Evolutionary conservation across 495 filamentous ascomycete species (phyloP).

Genomic region (Aspergillus nanangensis): DNA sequence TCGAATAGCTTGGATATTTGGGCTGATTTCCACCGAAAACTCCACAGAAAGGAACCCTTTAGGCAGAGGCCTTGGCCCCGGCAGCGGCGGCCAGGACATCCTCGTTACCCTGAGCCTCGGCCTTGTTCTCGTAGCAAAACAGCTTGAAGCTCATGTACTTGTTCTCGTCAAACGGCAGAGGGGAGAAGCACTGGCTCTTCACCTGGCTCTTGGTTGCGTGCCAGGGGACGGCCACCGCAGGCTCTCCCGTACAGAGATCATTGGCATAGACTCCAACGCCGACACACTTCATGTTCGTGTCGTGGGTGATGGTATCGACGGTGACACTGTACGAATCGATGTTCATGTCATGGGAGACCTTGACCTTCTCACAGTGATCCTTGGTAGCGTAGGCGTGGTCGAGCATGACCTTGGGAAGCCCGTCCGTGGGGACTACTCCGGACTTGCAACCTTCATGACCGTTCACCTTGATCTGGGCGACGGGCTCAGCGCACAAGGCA

Average conservation of each 20-base stretch:
- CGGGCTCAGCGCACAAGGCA: conserved; percentile 9
- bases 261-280: conserved; percentile 10
- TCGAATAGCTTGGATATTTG: too few relatives aligned
- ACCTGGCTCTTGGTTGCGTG: not conserved
- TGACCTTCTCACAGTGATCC: conserved; percentile 7
- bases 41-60: too few relatives aligned
- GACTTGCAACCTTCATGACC: conserved; percentile 7
- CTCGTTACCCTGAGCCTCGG: not conserved
- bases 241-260: conserved; percentile 9
- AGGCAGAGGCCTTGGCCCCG: not conserved
- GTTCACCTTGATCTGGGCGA: conserved; percentile 8
- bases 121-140: conserved; percentile 1
- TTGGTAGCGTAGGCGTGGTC: conserved; percentile 3
- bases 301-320: conserved; percentile 7
- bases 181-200: conserved; percentile 4
- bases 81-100: not conserved
- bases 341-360: not conserved
- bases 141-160: conserved; percentile 8
- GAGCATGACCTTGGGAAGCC: not conserved
- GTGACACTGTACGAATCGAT: conserved; percentile 14
- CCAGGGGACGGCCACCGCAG: conserved; percentile 8
- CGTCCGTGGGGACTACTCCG: conserved; percentile 3
- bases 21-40: too few relatives aligned
- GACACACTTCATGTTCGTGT: conserved; percentile 5
- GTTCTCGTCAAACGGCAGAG: conserved; percentile 3